These are phyloP conservation scores for Panicum miliaceum DNA, from an alignment of 176 grass and related monocot species.

Conservation along the genomic window DNA sequence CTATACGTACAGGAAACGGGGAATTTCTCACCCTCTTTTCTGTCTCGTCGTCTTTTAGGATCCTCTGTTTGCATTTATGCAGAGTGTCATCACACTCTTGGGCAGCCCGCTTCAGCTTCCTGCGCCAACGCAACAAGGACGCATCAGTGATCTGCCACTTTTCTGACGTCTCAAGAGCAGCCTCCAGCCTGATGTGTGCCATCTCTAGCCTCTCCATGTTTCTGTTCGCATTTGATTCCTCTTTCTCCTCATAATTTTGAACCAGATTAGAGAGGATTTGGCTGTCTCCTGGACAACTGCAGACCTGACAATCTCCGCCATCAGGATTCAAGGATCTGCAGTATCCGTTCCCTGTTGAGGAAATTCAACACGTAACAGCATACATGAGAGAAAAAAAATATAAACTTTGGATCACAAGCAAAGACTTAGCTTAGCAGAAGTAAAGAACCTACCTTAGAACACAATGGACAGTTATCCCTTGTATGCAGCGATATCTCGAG, in stretches of 20 bases:
- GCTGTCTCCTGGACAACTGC: not conserved
- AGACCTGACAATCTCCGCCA: not conserved
- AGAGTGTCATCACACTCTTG: not conserved
- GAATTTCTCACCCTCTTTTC: not conserved
- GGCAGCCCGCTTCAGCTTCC: not conserved
- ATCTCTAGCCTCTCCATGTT: conserved; percentile 1
- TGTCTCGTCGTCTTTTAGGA: not conserved
- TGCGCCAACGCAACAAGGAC: not conserved
- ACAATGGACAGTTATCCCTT: not conserved
- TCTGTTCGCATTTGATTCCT: not conserved
- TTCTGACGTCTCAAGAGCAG: not conserved
- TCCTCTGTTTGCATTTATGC: not conserved
- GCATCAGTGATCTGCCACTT: not conserved
- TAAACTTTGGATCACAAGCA: not conserved
- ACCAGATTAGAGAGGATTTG: not conserved
- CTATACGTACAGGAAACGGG: not conserved
- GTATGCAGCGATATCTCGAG: not conserved
- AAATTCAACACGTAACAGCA: not conserved
- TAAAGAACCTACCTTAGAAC: not conserved
- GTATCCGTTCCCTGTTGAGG: not conserved
- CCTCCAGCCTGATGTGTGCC: not conserved
- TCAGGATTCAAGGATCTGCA: not conserved
- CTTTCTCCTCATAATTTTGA: not conserved
- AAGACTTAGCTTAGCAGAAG: not conserved
- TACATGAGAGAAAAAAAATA: not conserved